phyloP scores from a whole-genome alignment of 345 rosid genomes.

The Eucalyptus victrix region DNA sequence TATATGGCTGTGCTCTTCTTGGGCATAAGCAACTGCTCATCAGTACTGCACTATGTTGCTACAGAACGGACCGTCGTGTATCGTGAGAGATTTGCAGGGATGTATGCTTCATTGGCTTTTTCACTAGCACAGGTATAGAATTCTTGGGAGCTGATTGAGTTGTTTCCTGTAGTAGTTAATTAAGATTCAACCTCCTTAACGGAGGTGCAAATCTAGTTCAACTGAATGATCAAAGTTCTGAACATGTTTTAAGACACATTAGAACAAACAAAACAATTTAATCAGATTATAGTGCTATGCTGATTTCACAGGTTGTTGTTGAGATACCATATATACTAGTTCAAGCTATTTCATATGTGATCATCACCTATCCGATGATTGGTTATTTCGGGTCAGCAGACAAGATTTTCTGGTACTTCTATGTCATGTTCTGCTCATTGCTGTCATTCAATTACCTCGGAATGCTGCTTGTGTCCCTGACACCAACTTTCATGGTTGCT shows the following conservation, averaged over 20 bases:
- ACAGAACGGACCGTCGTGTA: constrained; percentile 58
- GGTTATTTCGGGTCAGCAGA: constrained; percentile 35
- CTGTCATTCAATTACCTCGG: constrained; percentile 55
- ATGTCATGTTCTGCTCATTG: constrained; percentile 43
- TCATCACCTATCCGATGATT: constrained; percentile 52
- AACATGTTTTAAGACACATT: background rate
- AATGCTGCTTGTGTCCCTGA: constrained; percentile 51
- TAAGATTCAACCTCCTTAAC: background rate
- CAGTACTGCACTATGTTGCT: constrained; percentile 37
- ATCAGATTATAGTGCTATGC: background rate
- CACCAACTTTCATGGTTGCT: constrained; percentile 54
- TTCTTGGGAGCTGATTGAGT: background rate
- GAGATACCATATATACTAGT: constrained; percentile 60
- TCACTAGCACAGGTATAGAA: constrained; percentile 49
- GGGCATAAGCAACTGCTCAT: constrained; percentile 56
- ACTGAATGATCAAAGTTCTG: background rate
- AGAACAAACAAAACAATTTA: background rate
- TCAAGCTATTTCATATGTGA: constrained; percentile 27
- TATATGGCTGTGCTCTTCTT: constrained; percentile 33
- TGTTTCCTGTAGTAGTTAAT: background rate
- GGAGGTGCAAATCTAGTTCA: background rate
- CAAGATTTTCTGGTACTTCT: constrained; percentile 59
- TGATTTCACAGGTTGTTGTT: constrained; percentile 30
- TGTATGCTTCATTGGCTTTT: constrained; percentile 65
- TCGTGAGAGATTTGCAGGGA: constrained; percentile 75